Conservation (phyloP, 441 rosid genomes). For the Gossypium gossypioides region DNA sequence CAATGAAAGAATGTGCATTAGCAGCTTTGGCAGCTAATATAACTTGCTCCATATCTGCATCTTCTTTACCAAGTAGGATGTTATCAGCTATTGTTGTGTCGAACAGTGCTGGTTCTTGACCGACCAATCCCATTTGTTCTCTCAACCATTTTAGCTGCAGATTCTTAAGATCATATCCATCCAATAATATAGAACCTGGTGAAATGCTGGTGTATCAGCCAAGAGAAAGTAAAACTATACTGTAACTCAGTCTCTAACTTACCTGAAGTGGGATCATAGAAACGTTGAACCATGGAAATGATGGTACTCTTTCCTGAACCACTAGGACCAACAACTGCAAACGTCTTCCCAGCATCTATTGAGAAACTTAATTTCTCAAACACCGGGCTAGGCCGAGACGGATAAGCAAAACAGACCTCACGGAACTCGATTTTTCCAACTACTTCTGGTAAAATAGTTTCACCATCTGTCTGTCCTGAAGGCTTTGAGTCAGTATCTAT, state of each 20-base stretch:
- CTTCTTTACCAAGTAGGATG: constrained; percentile 55
- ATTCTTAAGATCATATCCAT: constrained; percentile 49
- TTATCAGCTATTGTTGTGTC: constrained; percentile 58
- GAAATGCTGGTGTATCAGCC: constrained; percentile 8
- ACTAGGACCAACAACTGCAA: constrained; percentile 75
- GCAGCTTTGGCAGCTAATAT: constrained; percentile 61
- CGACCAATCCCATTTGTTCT: constrained; percentile 73
- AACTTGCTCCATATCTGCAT: constrained; percentile 41
- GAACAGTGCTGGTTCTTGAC: constrained; percentile 78
- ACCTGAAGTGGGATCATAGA: constrained; percentile 73
- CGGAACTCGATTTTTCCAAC: constrained; percentile 51
- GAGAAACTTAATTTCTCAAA: constrained; percentile 59
- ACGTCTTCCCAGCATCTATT: constrained; percentile 44
- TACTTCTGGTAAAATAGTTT: constrained; percentile 31
- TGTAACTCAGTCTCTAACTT: background rate
- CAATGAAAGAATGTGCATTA: constrained; percentile 65
- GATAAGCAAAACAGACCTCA: constrained; percentile 54
- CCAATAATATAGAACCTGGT: constrained; percentile 49
- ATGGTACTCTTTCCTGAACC: constrained; percentile 88
- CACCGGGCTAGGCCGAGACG: constrained; percentile 45
- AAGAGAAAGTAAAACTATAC: background rate
- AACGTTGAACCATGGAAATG: constrained; percentile 72
- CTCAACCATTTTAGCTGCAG: constrained; percentile 64
- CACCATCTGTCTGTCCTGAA: constrained; percentile 23
- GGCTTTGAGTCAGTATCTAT: constrained; percentile 27